Evolutionary conservation across 495 filamentous ascomycete species (phyloP), one percentile per base, ranked within the genome.

Genomic region (Platismatia glauca): DNA sequence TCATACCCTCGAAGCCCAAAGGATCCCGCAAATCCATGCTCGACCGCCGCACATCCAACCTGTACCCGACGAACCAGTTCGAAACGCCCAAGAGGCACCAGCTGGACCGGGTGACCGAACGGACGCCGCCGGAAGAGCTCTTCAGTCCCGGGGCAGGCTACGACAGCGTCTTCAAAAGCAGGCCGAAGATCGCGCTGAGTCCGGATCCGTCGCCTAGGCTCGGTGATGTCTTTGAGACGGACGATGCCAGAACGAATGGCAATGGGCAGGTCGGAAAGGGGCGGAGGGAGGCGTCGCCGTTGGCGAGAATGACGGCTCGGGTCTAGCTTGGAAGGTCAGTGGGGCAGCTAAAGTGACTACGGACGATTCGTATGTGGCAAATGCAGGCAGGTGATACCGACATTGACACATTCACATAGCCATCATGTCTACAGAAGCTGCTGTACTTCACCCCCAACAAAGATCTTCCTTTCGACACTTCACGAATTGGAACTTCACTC

Each of bases 91-190:
- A 81, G 71, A 70, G 73, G 74, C 65, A n/a, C n/a, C n/a, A 72
- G 71, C 20, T 46, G 62, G 76, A 75, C 64, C 44, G 34, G 34
- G 22, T 52, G 24, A 62, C 31, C 1, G 60, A 58, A 18, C 15
- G 46, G 66, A 65, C 60, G 8, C 37, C 55, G 46, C 64, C 63
- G 31, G 83, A 87, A 67, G 73, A 80, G 57, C 74, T 89, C 39
- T 84, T 89, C 57, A 75, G 80, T 38, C 82, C 84, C n/a, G 82
- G 86, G 57, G 85, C 85, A 20, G 88, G 89, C 66, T 91, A 94
- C 69, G 86, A 88, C 56, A 88, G 86, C 58, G 86, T 96, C 1
- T 96, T 96, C 74, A 91, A 85, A 74, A 90, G 89, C 44, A 73
- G 91, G 64, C 91, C 91, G 2, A 88, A 86, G 65, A 80, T 96